A percentile compares a stretch with the other conserved stretches of the same genome.
Evolutionary conservation across 176 grass and related monocot species (phyloP).

Genomic region (Eremochloa ophiuroides): DNA sequence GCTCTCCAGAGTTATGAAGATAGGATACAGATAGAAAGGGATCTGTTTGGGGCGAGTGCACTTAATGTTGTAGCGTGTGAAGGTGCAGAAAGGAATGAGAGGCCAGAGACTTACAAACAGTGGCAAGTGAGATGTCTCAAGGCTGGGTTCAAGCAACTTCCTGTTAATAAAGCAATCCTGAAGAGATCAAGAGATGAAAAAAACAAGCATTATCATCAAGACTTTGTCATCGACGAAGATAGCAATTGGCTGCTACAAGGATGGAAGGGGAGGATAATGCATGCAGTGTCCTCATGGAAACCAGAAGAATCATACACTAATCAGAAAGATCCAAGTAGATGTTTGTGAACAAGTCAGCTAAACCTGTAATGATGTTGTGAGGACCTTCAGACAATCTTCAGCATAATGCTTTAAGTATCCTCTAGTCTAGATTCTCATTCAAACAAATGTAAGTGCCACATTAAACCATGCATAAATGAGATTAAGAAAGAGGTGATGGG

Average conservation of each 20-base stretch:
- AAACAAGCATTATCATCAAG: conserved; percentile 38
- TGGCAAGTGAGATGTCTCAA: conserved; percentile 45
- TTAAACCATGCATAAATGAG: not conserved
- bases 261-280: conserved; percentile 45
- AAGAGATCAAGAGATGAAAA: conserved; percentile 12
- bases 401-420: not conserved
- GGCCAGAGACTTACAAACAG: conserved; percentile 45
- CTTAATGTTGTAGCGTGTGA: conserved; percentile 55
- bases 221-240: conserved; percentile 44
- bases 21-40: conserved; percentile 36
- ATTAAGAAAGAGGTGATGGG: not conserved
- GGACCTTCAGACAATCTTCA: not conserved
- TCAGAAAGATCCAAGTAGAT: not conserved
- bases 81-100: conserved; percentile 46
- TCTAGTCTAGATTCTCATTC: not conserved
- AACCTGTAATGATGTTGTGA: not conserved
- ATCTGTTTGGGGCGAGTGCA: not conserved
- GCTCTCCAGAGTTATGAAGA: conserved; percentile 29
- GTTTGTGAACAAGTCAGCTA: not conserved
- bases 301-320: not conserved
- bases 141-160: conserved; percentile 42
- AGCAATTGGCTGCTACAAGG: conserved; percentile 42
- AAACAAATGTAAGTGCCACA: not conserved
- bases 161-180: conserved; percentile 34
- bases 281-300: conserved; percentile 46